These are phyloP conservation scores for Medicago ruthenica DNA, from an alignment of 306 rosid genomes.

Conservation along the genomic window DNA sequence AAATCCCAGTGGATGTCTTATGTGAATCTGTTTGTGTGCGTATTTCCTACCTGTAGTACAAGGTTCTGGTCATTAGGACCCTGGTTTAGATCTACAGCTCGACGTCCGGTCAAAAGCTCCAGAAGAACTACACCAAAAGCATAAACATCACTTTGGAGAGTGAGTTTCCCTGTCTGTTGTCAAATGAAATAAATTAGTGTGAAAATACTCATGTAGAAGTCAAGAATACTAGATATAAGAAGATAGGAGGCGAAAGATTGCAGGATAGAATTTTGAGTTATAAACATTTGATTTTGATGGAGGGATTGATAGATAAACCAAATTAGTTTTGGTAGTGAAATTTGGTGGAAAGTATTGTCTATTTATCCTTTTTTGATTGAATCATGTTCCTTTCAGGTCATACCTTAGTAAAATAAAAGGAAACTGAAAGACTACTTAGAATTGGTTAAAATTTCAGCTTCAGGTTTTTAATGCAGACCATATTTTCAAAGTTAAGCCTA, in stretches of 20 bases:
- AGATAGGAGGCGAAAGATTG: neutral
- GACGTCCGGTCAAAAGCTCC: constrained; percentile 93
- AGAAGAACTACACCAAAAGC: constrained; percentile 99
- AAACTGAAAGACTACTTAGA: constrained; percentile 12
- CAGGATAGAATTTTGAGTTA: constrained; percentile 7
- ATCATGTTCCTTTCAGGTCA: constrained; percentile 23
- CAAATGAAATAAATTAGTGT: constrained; percentile 32
- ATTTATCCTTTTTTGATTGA: constrained; percentile 17
- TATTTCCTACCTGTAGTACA: constrained; percentile 73
- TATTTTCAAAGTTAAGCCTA: constrained; percentile 20
- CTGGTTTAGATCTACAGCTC: constrained; percentile 86
- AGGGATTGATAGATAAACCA: neutral
- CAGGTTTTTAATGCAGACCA: constrained; percentile 28
- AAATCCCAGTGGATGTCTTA: constrained; percentile 13
- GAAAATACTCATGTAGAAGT: constrained; percentile 6
- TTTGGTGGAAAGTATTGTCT: neutral
- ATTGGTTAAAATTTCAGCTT: constrained; percentile 29
- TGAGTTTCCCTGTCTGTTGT: constrained; percentile 91
- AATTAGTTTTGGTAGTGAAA: constrained; percentile 9
- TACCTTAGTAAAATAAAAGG: constrained; percentile 16
- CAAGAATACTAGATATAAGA: neutral
- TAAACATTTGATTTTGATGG: constrained; percentile 28
- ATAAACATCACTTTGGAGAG: constrained; percentile 93
- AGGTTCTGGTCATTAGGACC: constrained; percentile 96
- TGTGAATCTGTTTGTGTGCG: neutral